Evolutionary conservation across 2,329 filamentous ascomycete genomes (phyloP), one percentile per base, ranked within the genome.

Genomic region (Aspergillus viridinutans): DNA sequence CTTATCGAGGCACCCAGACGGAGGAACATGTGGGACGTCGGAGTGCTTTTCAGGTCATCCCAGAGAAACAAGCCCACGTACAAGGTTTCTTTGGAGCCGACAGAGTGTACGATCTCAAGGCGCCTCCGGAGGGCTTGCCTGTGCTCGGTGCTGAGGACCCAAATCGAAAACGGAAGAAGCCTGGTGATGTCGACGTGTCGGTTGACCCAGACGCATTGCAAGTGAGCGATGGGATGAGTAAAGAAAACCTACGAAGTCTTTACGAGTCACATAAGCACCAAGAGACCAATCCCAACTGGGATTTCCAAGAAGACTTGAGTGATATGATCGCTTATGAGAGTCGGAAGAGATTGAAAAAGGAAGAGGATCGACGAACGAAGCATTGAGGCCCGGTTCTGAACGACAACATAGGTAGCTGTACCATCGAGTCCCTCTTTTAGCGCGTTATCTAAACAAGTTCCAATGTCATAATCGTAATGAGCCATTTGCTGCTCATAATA

Each of bases 11-110:
- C 53, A 92, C 86, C 58, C 92, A 97, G 67, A 96, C 92, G 0
- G 92, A 97, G 72, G 91, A 96, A 59, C 85, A 85, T 0, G 82
- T 78, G 17, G 79, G 85, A 40, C 90, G 90, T 7, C 87, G 90
- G 61, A 87, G 88, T 23, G 92, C 94, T 17, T 96, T 94, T 74
- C 92, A 91, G 21, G 87, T 99, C 50, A 83, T 99, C 23, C 91
- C 91, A 10, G 93, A 99, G 76, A 89, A 90, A 57, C 88, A 93
- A 70, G 88, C 92, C 23, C 86, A 88, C 52, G 86, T 90, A 4
- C 89, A 92, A 65, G 94, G 94, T 49, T 97, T 99, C 84, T 97
- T 99, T 72, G 94, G 94, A 65, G 92, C 90, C 66, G 93, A 97
- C 71, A 89, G 91, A 69, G 89, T 89, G 17, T 99, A 99, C 76